Evolutionary conservation across 2,329 filamentous ascomycete species (phyloP), one percentile per base, ranked within the genome.

Genomic region (Talaromyces atroroseus): DNA sequence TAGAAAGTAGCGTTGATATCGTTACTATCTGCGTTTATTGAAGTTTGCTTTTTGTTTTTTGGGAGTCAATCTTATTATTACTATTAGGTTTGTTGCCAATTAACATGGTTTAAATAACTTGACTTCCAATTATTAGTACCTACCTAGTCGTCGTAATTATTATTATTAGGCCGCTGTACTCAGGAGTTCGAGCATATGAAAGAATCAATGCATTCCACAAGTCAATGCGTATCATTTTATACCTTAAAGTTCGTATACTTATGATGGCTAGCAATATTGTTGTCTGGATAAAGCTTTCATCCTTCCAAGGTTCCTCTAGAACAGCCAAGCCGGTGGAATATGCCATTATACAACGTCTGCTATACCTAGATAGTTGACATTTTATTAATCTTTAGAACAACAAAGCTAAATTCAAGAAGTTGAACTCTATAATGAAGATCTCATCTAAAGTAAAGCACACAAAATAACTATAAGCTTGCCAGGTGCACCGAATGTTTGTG

Each of bases 251-350:
- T 38, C 34, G 11, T 38, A 38, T 38, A 38, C 34, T 38, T 38
- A 8, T 38, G 95, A 88, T 2, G 68, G 69, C 90, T 67, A 96
- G 97, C 32, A 94, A 92, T 10, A 90, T 85, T 8, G 92, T 88
- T 68, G 95, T 96, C 61, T 94, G 86, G 63, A 97, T 88, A 1
- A 91, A 96, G 70, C 90, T n/a, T n/a, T n/a, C n/a, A n/a, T n/a
- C n/a, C n/a, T n/a, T 91, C 65, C 97, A 82, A 55, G 96, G 92
- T 74, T 99, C 94, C 68, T 97, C 94, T 3, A 90, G 92, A 16
- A 97, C 82, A 1, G 87, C 92, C 55, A 91, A 92, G 61, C 92
- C 92, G 49, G 84, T 79, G 26, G 89, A 92, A 66, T 95, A 95
- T 0, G 90, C 83, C 52, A 87, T 79, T 49, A 96, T 79, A 1